These are phyloP conservation scores for Saturnispora hagleri DNA, from an alignment of 805 yeast genomes.

Conservation along the genomic window DNA sequence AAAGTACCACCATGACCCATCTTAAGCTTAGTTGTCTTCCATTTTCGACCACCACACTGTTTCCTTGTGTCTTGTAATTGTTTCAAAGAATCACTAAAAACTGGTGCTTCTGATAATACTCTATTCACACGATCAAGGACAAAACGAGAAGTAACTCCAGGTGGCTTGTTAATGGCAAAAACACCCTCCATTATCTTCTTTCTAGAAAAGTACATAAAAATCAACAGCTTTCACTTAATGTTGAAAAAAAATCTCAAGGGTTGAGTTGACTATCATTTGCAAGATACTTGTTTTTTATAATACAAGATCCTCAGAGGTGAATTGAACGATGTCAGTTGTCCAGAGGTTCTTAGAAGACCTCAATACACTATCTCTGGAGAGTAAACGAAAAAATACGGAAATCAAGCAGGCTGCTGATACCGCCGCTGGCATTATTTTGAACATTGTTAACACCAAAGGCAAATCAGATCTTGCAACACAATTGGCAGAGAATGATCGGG, in stretches of 20 bases:
- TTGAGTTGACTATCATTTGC: not conserved
- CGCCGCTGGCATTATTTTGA: constrained; percentile 38
- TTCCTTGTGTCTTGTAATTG: constrained; percentile 40
- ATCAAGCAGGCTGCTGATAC: constrained; percentile 49
- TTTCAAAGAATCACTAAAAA: constrained; percentile 46
- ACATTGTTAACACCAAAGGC: constrained; percentile 13
- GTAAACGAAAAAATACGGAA: constrained; percentile 64
- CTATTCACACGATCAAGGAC: constrained; percentile 59
- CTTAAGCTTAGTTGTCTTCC: constrained; percentile 35
- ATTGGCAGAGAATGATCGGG: constrained; percentile 40
- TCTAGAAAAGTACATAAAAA: not conserved
- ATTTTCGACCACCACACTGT: constrained; percentile 43
- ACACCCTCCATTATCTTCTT: constrained; percentile 66
- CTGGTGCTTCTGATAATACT: constrained; percentile 48
- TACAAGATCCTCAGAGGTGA: not conserved
- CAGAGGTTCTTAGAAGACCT: constrained; percentile 50
- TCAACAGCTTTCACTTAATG: not conserved
- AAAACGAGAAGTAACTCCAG: constrained; percentile 73
- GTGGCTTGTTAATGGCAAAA: constrained; percentile 85
- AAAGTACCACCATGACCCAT: constrained; percentile 98
- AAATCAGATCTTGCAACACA: constrained; percentile 13
- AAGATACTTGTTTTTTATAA: not conserved
- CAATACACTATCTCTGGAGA: constrained; percentile 50
- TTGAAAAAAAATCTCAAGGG: not conserved
- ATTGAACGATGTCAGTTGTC: constrained; percentile 33